Percentiles rank a stretch among this genome's conserved stretches.
phyloP scores from a whole-genome alignment of 495 filamentous ascomycete genomes.

The Penicillium antarcticum region DNA sequence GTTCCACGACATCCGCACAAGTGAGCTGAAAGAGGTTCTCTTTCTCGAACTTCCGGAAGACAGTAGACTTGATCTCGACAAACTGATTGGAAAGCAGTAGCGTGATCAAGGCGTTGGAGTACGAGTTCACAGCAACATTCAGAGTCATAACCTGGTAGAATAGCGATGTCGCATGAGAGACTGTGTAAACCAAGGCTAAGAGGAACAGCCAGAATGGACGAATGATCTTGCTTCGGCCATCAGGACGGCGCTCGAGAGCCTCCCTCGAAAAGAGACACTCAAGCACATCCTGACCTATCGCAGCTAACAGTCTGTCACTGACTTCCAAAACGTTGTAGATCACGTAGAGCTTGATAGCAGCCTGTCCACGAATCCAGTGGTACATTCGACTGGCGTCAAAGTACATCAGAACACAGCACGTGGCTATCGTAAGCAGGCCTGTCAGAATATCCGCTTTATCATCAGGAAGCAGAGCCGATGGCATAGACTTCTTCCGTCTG shows the following conservation, averaged over 20 bases:
- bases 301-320: conserved; percentile 80
- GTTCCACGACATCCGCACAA: conserved; percentile 93
- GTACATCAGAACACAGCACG: conserved; percentile 80
- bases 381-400: conserved; percentile 98
- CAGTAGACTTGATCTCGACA: conserved; percentile 95
- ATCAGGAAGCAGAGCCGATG: conserved; percentile 76
- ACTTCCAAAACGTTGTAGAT: conserved; percentile 96
- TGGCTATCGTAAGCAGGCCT: conserved; percentile 78
- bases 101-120: conserved; percentile 91
- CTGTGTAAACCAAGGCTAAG: conserved; percentile 81
- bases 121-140: conserved; percentile 98
- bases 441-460: conserved; percentile 96
- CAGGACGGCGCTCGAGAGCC: conserved; percentile 79
- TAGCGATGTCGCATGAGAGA: conserved; percentile 77
- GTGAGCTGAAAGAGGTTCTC: conserved; percentile 96
- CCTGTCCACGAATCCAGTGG: conserved; percentile 93
- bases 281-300: conserved; percentile 91
- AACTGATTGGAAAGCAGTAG: conserved; percentile 94
- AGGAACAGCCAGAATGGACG: conserved; percentile 89
- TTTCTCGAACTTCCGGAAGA: conserved; percentile 97
- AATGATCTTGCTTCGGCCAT: conserved; percentile 89
- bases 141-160: conserved; percentile 98
- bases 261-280: conserved; percentile 94
- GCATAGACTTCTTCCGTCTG: conserved; percentile 75
- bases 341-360: conserved; percentile 96